Evolutionary conservation across 139 green algal species (phyloP), one percentile per base, ranked within the genome.

Genomic region (Chlorella vulgaris): DNA sequence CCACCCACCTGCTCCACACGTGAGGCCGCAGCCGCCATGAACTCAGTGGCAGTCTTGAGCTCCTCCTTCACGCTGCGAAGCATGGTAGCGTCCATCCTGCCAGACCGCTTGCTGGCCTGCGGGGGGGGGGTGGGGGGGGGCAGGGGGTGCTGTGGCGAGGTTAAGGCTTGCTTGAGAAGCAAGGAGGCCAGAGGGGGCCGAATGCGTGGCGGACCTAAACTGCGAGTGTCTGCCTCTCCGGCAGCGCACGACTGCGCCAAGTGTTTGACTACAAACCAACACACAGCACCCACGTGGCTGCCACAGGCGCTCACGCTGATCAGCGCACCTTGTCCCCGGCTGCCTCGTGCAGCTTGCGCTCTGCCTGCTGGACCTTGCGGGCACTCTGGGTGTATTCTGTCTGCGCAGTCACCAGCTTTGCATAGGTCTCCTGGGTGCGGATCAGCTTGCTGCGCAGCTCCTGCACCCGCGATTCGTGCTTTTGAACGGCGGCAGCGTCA

Each of bases 1-100:
- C n/a, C n/a, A n/a, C n/a, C 81, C 28, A 86, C 79, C 75, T 86
- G 82, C 50, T 86, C 75, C n/a, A 86, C 82, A 35, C 82, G 74
- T 7, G 42, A 24, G 26, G 33, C 53, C 26, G 82, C 82, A 28
- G 82, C 82, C 39, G 35, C 21, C 82, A 86, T 86, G 43, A 83
- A 75, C 22, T 42, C 19, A 24, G 66, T 79, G 15, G 82, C 82
- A 22, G 47, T 35, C 39, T 73, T 33, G 22, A 86, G 75, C 66
- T 86, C 82, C 8, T 82, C 35, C 53, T 50, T 67, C 29, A 68
- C 73, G 66, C 66, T 19, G 66, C 67, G 15, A 15, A 65, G 10
- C 13, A 55, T 55, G 47, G 42, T 47, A 35, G 39, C 21, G 35
- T 63, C 40, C 28, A 63, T 4, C 53, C 38, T 79, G 51, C 50